Base-by-base conservation (phyloP, 2,329 filamentous ascomycete species). In the Trichoderma atroviride region DNA sequence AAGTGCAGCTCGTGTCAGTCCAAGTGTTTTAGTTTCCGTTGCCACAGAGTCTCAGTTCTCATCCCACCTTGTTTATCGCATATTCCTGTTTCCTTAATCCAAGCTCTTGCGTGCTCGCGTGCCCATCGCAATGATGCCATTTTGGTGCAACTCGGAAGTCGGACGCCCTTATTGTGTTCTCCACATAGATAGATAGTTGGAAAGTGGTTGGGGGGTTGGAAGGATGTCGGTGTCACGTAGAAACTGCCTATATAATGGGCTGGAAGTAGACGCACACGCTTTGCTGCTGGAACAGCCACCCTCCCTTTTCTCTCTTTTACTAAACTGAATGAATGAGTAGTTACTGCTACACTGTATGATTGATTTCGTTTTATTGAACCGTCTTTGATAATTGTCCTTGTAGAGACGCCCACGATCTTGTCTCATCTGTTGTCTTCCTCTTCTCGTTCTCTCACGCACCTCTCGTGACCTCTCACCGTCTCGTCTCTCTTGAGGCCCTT, bases 71-170 rank as follows among this genome's bases (percentile, higher is more conserved):
- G 47, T 50, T 50, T 14, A 50, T 57, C 59, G 59, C 35, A 43
- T 27, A 50, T 50, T 31, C 24, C 10, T 24, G 7, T 14, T 43
- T 40, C 22, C 11, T 24, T 7, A 43, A 35, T 13, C 19, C 40
- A 43, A 14, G 55, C 35, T 67, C 63, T 66, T 66, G 63, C 63
- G 63, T 66, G 63, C 63, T 67, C 63, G 63, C 55, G 29, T 57
- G 55, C 55, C 29, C 27, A 19, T 40, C 40, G 11, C 56, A 33
- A 66, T 66, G 63, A 65, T 65, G 53, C 50, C 22, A 43, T 43
- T 35, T 35, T 52, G n/a, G 37, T 40, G 37, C 40, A 43, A 7
- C 33, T 55, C 63, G 63, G 63, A 59, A 67, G 55, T 52, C 63
- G 55, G 63, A 40, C 22, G 63, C n/a, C 47, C 29, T 47, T 35